Evolutionary conservation across 2,329 filamentous ascomycete species (phyloP).

Genomic region (Calonectria pseudoturangicola): DNA sequence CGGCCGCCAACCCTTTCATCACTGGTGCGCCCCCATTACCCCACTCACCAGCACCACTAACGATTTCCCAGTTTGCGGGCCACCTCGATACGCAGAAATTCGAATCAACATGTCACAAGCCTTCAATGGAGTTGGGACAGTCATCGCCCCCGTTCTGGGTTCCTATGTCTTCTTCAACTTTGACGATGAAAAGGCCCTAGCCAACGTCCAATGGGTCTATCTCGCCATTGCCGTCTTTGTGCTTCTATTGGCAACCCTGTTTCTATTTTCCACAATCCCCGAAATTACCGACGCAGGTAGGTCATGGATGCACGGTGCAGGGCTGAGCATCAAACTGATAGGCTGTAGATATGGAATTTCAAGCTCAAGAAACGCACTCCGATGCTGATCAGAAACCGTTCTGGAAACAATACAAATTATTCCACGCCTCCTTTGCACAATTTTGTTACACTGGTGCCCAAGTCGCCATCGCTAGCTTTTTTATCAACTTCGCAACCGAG

Average conservation of each 20-base stretch:
- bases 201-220: constrained; percentile 86
- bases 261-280: constrained; percentile 80
- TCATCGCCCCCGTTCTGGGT: constrained; percentile 82
- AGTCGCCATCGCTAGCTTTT: constrained; percentile 79
- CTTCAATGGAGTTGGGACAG: constrained; percentile 84
- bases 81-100: constrained; percentile 82
- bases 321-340: constrained; percentile 28
- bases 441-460: constrained; percentile 88
- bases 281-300: constrained; percentile 77
- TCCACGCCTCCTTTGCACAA: constrained; percentile 84
- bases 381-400: constrained; percentile 77
- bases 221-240: constrained; percentile 84
- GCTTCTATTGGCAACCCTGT: constrained; percentile 77
- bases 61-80: constrained; percentile 65
- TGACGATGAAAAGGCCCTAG: constrained; percentile 73
- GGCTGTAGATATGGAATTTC: constrained; percentile 76
- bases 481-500: constrained; percentile 83
- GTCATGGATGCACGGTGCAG: constrained; percentile 26
- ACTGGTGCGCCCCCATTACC: constrained; percentile 62
- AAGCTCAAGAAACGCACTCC: constrained; percentile 73
- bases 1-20: constrained; percentile 85
- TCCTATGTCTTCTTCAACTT: constrained; percentile 84
- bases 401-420: constrained; percentile 82
- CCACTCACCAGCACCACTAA: not conserved
- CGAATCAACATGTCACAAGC: constrained; percentile 86